Conservation (phyloP, 2,329 filamentous ascomycete species). For the Claviceps sp. region DNA sequence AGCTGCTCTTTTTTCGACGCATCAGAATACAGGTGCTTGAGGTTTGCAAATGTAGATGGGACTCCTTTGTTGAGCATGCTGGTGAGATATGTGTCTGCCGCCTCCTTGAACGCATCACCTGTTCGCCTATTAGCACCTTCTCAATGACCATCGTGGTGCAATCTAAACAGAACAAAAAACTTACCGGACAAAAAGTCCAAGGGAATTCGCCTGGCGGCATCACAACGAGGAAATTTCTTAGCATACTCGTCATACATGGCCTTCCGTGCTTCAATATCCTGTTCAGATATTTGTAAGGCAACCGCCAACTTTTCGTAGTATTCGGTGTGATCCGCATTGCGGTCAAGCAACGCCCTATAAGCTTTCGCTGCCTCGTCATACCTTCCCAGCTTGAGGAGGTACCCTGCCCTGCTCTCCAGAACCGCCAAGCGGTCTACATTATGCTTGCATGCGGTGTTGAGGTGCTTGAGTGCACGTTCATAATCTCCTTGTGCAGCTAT, state of each 20-base stretch:
- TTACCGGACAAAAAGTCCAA: conserved; percentile 73
- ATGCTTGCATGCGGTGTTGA: conserved; percentile 63
- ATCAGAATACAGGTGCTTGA: conserved; percentile 84
- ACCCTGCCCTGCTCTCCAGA: conserved; percentile 75
- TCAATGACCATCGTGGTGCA: not conserved
- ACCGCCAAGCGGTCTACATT: conserved; percentile 75
- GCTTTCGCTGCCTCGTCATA: conserved; percentile 71
- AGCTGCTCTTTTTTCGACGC: conserved; percentile 64
- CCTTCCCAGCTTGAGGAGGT: conserved; percentile 62
- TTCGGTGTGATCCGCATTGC: conserved; percentile 74
- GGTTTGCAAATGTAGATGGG: conserved; percentile 89
- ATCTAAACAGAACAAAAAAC: conserved; percentile 7
- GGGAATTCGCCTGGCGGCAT: conserved; percentile 75
- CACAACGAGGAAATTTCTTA: conserved; percentile 65
- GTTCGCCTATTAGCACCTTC: conserved; percentile 10
- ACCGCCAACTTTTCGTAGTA: conserved; percentile 74
- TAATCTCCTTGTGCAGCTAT: conserved; percentile 83
- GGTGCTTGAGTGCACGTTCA: conserved; percentile 71
- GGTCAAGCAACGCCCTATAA: conserved; percentile 67
- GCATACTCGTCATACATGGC: conserved; percentile 67
- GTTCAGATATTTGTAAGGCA: conserved; percentile 45
- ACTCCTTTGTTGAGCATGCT: conserved; percentile 85
- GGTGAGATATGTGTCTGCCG: conserved; percentile 66
- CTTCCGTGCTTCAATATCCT: conserved; percentile 51
- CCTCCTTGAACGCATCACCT: conserved; percentile 67